Base-by-base conservation (phyloP, 768 basidiomycete species). In the Tulasnella sp. region DNA sequence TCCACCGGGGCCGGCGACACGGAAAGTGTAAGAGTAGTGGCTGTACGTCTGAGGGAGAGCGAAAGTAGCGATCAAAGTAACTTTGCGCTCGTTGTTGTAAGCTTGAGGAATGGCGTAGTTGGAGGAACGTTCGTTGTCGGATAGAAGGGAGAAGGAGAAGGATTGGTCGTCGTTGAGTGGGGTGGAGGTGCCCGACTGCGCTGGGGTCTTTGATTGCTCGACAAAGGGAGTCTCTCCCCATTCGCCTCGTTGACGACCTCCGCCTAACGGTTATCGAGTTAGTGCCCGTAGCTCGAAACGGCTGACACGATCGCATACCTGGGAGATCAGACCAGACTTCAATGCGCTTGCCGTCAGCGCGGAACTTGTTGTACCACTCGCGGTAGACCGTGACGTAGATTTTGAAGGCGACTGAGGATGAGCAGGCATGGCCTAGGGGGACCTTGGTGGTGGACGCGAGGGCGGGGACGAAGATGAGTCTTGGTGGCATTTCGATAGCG, bases 251-350 rank as follows among this genome's bases (percentile, higher is more conserved):
- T 39, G 22, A 39, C 62, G 71, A 62, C 39, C 39, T 26, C 36
- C 71, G 62, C 39, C 69, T 59, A 12, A n/a, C 26, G 22, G 52
- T 59, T 22, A 12, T 29, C 4, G 52, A n/a, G 26, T 59, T 17
- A 59, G 36, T 19, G 64, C 29, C 12, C 29, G 22, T 35, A 22
- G 14, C 36, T 35, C 17, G 22, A 5, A 4, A 34, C 8, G 17
- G 36, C 29, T 12, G 34, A 9, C 3, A 11, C 26, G 16, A 17
- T 59, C 32, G 32, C 22, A 22, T 11, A 59, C 52, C 52, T 34
- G 44, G 69, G 37, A 71, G 37, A 64, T 72, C 40, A 39, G 71
- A 72, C 71, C 71, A 72, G 41, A 72, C 71, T 47, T 72, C 59
- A 62, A 72, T 66, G 35, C 62, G 59, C 32, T 47, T 36, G 52